Evolutionary conservation across 1,139 yeast genomes (phyloP), one percentile per base, ranked within the genome.

Genomic region (Pichiaceae sp.): DNA sequence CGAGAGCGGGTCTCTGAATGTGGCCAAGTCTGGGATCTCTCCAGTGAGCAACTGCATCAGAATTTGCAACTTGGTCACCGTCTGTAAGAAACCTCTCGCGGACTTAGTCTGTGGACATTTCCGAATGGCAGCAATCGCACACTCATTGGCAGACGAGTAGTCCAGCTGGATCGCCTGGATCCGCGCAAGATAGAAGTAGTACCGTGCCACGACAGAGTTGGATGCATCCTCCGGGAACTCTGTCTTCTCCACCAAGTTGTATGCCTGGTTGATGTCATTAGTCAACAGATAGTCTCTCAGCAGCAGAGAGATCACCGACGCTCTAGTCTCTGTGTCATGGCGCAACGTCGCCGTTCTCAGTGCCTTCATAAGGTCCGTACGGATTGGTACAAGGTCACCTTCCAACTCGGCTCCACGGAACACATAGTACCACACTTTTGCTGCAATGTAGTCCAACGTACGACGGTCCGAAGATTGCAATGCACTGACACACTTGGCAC

Each of bases 31-130:
- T n/a, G 98, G 98, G 50, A 93, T 83, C 53, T 91, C 98, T 37
- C 99, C 98, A 78, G 91, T 89, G 48, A 93, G 73, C 52, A 93
- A 69, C 62, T 93, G 96, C 52, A 91, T 85, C 39, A 89, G 72
- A 44, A 91, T 82, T 55, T 79, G 83, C 48, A 93, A 72, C 63
- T 93, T 93, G 49, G 91, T 80, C 4, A 96, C 94, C 34, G 85
- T 76, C 61, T 87, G 96, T 45, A 89, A 62, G 57, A 93, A 93
- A 1, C 98, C 98, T 34, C 72, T 63, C 4, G 96, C 87, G 45
- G 79, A 74, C 34, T 75, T 69, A 2, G 95, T 85, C 59, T 87
- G 96, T 25, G 98, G 98, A n/a, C 95, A 89, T 60, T 93, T 93
- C 65, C 98, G 79, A 38, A 89, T 82, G 6, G 98, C 96, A 16